Evolutionary conservation across 164 flowering plant genomes (phyloP).

Genomic region (Sedum album): DNA sequence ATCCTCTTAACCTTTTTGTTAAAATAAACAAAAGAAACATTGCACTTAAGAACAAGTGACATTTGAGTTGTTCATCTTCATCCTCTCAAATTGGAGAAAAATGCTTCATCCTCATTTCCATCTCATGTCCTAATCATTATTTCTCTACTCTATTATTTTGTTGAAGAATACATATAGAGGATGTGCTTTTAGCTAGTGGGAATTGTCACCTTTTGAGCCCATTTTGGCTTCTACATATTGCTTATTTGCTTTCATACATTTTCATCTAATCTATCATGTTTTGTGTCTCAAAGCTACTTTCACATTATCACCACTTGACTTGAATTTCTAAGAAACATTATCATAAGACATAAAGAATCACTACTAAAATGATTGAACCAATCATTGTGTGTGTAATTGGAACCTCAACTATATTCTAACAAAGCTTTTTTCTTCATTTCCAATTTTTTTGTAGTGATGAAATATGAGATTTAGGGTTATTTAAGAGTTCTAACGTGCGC

Average conservation of each 20-base stretch:
- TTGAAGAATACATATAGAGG: not conserved
- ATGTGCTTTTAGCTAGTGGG: not conserved
- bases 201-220: not conserved
- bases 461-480: too few relatives aligned
- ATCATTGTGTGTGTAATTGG: not conserved
- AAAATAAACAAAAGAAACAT: not conserved
- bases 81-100: slow-evolving; percentile 1
- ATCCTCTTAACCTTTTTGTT: not conserved
- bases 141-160: not conserved
- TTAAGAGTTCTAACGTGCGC: not conserved
- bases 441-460: not conserved
- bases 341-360: not conserved
- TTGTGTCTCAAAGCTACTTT: not conserved
- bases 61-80: not conserved
- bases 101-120: slow-evolving; percentile 7
- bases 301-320: slow-evolving; percentile 3
- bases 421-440: not conserved
- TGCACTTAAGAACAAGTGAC: not conserved
- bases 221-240: not conserved
- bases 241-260: not conserved
- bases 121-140: not conserved
- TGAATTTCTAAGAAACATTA: not conserved
- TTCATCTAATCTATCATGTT: not conserved
- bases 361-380: too few relatives aligned
- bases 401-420: not conserved